A percentile compares a stretch with the other conserved stretches of the same genome.
These are phyloP conservation scores for Corchorus olitorius DNA, from an alignment of 345 rosid genomes.

Conservation along the genomic window DNA sequence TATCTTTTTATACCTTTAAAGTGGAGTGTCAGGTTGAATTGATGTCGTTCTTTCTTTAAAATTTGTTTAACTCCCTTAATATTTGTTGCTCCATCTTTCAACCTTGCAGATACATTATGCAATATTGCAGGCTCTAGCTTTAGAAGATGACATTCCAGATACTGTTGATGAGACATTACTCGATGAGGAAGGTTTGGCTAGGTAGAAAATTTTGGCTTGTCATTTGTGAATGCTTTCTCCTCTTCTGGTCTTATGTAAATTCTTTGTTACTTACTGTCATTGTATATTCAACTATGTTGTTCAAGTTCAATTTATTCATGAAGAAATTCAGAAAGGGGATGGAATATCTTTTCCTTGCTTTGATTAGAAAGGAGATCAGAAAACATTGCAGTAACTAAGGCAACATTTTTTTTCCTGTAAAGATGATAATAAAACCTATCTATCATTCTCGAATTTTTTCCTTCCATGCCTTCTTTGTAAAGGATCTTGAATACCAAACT, in stretches of 20 bases:
- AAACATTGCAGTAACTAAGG: no score
- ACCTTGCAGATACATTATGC: conserved; percentile 95
- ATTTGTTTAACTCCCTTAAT: neutral
- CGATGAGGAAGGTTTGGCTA: conserved; percentile 83
- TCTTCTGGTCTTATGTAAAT: neutral
- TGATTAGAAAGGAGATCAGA: no score
- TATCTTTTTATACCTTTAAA: neutral
- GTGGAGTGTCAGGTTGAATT: neutral
- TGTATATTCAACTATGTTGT: no score
- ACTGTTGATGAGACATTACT: conserved; percentile 76
- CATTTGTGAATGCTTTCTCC: conserved; percentile 1
- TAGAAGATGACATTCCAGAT: conserved; percentile 78
- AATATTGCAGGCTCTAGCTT: conserved; percentile 79
- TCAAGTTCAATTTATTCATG: no score
- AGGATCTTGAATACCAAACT: no score
- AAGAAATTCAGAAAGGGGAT: no score
- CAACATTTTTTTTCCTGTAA: no score
- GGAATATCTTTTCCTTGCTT: no score
- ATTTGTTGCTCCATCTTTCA: conserved; percentile 35
- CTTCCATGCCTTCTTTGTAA: no score
- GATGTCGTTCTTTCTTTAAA: neutral
- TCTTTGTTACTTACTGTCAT: neutral
- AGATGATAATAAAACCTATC: no score
- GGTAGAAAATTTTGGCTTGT: conserved; percentile 38
- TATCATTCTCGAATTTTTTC: no score